Evolutionary conservation across 2,329 filamentous ascomycete species (phyloP).

Genomic region (Aspergillus sp.): DNA sequence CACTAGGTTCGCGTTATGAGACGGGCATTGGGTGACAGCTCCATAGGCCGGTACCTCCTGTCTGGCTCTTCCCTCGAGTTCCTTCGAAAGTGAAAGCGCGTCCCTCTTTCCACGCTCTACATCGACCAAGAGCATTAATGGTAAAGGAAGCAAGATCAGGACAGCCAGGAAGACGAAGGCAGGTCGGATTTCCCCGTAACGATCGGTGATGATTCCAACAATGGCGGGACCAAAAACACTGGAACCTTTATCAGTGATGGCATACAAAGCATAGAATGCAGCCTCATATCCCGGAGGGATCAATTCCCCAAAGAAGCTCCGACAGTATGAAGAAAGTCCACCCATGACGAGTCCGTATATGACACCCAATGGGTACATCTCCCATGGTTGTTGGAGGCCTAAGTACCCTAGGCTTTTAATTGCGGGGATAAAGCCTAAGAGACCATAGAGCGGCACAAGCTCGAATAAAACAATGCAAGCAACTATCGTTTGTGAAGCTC

Average conservation of each 20-base stretch:
- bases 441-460: conserved; percentile 86
- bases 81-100: conserved; percentile 64
- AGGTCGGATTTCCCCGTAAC: conserved; percentile 74
- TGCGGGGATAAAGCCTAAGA: conserved; percentile 83
- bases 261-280: conserved; percentile 94
- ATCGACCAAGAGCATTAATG: conserved; percentile 81
- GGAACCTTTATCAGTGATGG: conserved; percentile 95
- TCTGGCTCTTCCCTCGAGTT: conserved; percentile 38
- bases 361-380: conserved; percentile 91
- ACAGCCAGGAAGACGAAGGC: conserved; percentile 90
- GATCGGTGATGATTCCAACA: conserved; percentile 89
- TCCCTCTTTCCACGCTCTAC: conserved; percentile 76
- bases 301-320: conserved; percentile 87
- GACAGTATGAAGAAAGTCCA: conserved; percentile 88
- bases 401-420: conserved; percentile 73
- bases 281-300: conserved; percentile 94
- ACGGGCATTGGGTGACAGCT: conserved; percentile 12
- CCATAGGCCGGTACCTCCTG: conserved; percentile 29
- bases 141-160: conserved; percentile 81
- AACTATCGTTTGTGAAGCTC: conserved; percentile 84
- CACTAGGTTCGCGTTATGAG: neutral
- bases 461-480: conserved; percentile 91
- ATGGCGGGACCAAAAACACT: conserved; percentile 93
- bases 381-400: conserved; percentile 91
- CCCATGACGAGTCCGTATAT: conserved; percentile 93